Evolutionary conservation across 1,284 basidiomycete species (phyloP).

Genomic region (Sporisorium sorghi): DNA sequence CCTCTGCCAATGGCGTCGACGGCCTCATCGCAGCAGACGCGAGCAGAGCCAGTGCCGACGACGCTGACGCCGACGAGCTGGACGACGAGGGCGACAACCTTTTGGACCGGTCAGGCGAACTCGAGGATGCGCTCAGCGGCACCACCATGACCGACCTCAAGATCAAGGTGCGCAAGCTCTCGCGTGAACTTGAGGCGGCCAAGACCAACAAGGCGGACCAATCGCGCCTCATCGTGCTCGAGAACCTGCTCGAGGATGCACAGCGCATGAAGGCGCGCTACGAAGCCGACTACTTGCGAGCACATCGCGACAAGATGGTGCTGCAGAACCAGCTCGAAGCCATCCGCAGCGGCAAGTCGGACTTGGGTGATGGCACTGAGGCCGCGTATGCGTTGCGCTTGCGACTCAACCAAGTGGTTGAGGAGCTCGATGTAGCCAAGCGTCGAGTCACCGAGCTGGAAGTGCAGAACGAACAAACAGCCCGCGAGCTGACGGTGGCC

Average conservation of each 20-base stretch:
- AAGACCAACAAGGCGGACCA: constrained; percentile 80
- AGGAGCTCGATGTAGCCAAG: constrained; percentile 80
- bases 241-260: constrained; percentile 89
- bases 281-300: constrained; percentile 85
- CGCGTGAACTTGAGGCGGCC: constrained; percentile 82
- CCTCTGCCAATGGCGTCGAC: constrained; percentile 55
- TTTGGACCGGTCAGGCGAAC: constrained; percentile 80
- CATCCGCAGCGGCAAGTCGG: constrained; percentile 82
- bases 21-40: constrained; percentile 50
- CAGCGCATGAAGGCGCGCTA: constrained; percentile 89
- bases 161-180: constrained; percentile 83
- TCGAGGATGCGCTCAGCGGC: constrained; percentile 84
- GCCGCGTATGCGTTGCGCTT: constrained; percentile 87
- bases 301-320: constrained; percentile 84
- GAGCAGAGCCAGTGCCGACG: constrained; percentile 29
- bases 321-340: constrained; percentile 86
- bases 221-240: constrained; percentile 81
- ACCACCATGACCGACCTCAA: constrained; percentile 88
- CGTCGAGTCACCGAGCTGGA: constrained; percentile 79
- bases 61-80: constrained; percentile 17
- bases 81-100: constrained; percentile 35
- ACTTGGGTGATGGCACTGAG: constrained; percentile 83
- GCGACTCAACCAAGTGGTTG: constrained; percentile 85
- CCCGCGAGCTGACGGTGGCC: constrained; percentile 81
- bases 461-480: constrained; percentile 77